Evolutionary conservation across 495 filamentous ascomycete genomes (phyloP).

Genomic region (Tuber umbilicatum): DNA sequence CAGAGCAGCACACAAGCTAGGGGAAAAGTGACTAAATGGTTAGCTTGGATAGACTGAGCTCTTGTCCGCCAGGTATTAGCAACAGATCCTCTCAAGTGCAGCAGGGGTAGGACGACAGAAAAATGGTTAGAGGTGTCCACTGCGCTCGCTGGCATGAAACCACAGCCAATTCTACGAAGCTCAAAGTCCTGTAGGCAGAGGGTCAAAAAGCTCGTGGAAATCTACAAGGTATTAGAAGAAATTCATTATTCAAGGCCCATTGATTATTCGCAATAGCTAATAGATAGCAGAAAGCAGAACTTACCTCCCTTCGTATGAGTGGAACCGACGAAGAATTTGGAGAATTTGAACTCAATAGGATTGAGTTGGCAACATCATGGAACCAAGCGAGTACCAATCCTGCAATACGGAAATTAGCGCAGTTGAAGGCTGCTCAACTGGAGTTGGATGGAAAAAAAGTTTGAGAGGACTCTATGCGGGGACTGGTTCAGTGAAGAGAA

Average conservation of each 20-base stretch:
- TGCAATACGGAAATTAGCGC: neutral
- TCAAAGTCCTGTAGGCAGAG: neutral
- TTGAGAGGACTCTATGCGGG: neutral
- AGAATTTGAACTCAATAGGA: neutral
- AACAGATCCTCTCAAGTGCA: neutral
- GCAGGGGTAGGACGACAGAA: neutral
- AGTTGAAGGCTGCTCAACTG: neutral
- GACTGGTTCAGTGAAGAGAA: neutral
- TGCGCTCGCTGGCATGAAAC: neutral
- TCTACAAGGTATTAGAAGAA: neutral
- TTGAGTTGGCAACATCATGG: neutral
- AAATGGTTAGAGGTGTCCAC: neutral
- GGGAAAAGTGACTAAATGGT: neutral
- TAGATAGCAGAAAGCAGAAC: neutral
- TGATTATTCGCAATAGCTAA: too few relatives aligned
- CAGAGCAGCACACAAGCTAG: neutral
- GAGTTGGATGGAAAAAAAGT: neutral
- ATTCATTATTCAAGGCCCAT: too few relatives aligned
- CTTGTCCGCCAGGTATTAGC: neutral
- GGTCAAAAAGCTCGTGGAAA: neutral
- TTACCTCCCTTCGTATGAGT: neutral
- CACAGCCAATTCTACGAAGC: neutral
- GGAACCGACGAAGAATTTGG: neutral
- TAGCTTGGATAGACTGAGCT: neutral
- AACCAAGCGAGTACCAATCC: neutral